Evolutionary conservation across 202 grass and related monocot genomes (phyloP), one percentile per base, ranked within the genome.

Genomic region (Cymbopogon flexuosus): DNA sequence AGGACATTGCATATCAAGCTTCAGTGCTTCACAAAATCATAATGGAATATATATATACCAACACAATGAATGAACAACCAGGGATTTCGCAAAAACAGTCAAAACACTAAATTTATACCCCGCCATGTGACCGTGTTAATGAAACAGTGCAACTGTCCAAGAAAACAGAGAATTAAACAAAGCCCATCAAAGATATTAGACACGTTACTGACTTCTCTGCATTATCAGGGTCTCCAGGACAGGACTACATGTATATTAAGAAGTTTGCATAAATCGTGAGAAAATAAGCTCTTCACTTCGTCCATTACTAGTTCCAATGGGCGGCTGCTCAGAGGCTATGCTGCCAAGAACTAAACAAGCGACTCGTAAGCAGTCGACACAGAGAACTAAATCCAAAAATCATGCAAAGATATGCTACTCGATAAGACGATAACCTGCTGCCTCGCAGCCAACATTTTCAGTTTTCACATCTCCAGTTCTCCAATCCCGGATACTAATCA

Each of bases 11-110:
- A 63, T 8, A 65, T 23, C 42, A 76, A 57, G 33, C 30, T 33
- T 46, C 40, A 41, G 37, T 40, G 40, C 8, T 41, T 4, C 46
- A 41, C 22, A 74, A 33, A 82, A 58, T 67, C 42, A 16, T 46
- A 7, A 83, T 83, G 31, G 22, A 79, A 21, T 75, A 35, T 41
- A 78, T 18, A 21, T 75, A 35, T 41, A 78, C 23, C 41, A 80
- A 54, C 45, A n/a, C 21, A 13, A 72, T 72, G 19, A 70, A 24
- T 39, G 30, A 63, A 16, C 31, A 19, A 31, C 12, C 35, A 52
- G 18, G 9, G 65, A 62, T 76, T 22, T 61, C 14, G 8, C 30
- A 63, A 37, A 73, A 72, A 52, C 9, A 24, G 81, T 58, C 46
- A 81, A 74, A 2, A 2, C 21, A 76, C 39, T 29, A 82, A 76